A percentile compares a stretch with the other conserved stretches of the same genome.
These are phyloP conservation scores for Cladophialophora chaetospira DNA, from an alignment of 2,329 filamentous ascomycete species.

Conservation along the genomic window DNA sequence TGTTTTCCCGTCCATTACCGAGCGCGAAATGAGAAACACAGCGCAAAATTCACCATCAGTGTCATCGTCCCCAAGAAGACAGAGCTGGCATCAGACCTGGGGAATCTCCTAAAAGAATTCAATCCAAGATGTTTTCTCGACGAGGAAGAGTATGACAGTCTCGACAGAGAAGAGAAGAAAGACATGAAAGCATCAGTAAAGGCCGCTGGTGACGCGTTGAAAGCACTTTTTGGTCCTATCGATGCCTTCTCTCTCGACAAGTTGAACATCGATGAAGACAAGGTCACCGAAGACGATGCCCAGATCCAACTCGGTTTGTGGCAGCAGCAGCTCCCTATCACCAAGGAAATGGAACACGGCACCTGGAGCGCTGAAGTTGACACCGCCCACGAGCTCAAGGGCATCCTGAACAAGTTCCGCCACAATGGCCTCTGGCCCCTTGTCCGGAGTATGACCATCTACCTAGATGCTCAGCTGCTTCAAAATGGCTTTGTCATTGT, in stretches of 20 bases:
- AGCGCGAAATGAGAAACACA: neutral
- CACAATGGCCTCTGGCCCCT: constrained; percentile 19
- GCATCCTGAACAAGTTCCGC: neutral
- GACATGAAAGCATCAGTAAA: neutral
- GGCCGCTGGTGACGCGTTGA: neutral
- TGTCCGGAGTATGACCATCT: constrained; percentile 6
- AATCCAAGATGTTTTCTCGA: neutral
- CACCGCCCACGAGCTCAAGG: neutral
- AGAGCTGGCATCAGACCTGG: neutral
- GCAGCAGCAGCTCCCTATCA: neutral
- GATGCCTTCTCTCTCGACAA: neutral
- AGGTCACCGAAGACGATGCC: neutral
- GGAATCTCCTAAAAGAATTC: neutral
- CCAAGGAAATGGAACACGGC: neutral
- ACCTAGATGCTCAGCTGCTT: constrained; percentile 6
- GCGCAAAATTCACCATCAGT: neutral
- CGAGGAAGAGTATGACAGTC: neutral
- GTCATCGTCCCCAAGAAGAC: neutral
- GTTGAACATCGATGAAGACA: neutral
- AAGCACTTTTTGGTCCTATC: neutral
- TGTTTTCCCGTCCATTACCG: neutral
- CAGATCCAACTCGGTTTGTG: neutral
- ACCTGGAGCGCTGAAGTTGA: neutral
- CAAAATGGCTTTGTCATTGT: constrained; percentile 9
- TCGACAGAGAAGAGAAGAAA: neutral